Evolutionary conservation across 306 rosid species (phyloP).

Genomic region (Leucaena leucocephala): DNA sequence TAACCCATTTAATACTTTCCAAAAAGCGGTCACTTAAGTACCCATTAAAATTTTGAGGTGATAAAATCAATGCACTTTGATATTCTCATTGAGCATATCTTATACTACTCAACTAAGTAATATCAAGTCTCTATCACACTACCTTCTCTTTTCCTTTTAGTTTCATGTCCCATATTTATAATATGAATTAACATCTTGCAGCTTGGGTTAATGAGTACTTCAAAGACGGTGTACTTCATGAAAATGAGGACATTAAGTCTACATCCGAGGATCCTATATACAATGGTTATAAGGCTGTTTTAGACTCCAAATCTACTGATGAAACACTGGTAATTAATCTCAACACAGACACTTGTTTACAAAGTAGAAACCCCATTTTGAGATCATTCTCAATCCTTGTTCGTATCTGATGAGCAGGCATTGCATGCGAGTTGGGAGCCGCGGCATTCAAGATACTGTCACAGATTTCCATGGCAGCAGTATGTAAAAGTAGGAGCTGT

Average conservation of each 20-base stretch:
- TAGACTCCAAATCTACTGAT: conserved; percentile 80
- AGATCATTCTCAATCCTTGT: conserved; percentile 3
- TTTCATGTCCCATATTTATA: neutral
- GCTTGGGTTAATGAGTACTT: conserved; percentile 83
- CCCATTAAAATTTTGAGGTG: too few relatives aligned
- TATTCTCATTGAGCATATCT: too few relatives aligned
- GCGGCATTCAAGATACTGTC: conserved; percentile 72
- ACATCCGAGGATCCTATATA: conserved; percentile 61
- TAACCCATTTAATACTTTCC: too few relatives aligned
- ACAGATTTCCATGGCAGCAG: conserved; percentile 77
- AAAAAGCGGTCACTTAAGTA: too few relatives aligned
- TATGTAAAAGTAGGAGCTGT: conserved; percentile 83
- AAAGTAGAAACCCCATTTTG: conserved; percentile 5
- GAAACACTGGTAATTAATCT: conserved; percentile 67
- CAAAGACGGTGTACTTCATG: conserved; percentile 49
- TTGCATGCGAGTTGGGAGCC: conserved; percentile 96
- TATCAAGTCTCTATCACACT: too few relatives aligned
- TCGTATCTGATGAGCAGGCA: conserved; percentile 53
- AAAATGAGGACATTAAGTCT: conserved; percentile 32
- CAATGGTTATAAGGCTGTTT: conserved; percentile 79
- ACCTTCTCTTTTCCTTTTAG: neutral
- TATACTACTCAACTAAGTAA: too few relatives aligned
- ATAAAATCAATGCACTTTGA: too few relatives aligned
- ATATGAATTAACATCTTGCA: conserved; percentile 36
- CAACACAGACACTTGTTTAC: neutral